A percentile compares a stretch with the other conserved stretches of the same genome.
phyloP scores from a whole-genome alignment of 345 rosid species.

The Corymbia maculata region DNA sequence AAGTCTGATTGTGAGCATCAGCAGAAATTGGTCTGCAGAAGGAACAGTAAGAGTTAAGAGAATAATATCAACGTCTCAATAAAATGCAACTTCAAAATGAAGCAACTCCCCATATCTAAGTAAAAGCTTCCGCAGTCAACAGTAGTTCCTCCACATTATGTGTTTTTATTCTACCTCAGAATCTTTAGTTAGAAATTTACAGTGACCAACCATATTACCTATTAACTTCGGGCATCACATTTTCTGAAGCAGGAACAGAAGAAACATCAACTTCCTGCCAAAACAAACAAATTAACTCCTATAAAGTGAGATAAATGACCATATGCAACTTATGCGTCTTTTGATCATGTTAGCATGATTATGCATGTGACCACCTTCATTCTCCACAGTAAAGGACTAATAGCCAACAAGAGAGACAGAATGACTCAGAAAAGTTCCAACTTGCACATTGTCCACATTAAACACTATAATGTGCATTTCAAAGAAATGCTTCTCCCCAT shows the following conservation, averaged over 20 bases:
- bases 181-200: neutral
- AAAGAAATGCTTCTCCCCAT: neutral
- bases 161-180: neutral
- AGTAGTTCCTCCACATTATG: neutral
- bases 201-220: neutral
- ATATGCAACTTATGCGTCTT: neutral
- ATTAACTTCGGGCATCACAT: neutral
- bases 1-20: neutral
- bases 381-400: neutral
- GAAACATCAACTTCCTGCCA: neutral
- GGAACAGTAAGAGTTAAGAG: neutral
- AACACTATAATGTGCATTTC: neutral
- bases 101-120: neutral
- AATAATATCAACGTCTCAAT: neutral
- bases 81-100: neutral
- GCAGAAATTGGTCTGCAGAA: neutral
- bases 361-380: neutral
- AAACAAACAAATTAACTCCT: neutral
- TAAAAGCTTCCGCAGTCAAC: neutral
- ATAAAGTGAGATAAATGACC: neutral
- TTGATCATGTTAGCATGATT: neutral
- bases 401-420: neutral
- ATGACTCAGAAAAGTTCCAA: neutral
- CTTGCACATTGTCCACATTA: neutral
- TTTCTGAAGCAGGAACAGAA: neutral